Base-by-base conservation (phyloP, 495 filamentous ascomycete genomes). In the Aspergillus wentii region DNA sequence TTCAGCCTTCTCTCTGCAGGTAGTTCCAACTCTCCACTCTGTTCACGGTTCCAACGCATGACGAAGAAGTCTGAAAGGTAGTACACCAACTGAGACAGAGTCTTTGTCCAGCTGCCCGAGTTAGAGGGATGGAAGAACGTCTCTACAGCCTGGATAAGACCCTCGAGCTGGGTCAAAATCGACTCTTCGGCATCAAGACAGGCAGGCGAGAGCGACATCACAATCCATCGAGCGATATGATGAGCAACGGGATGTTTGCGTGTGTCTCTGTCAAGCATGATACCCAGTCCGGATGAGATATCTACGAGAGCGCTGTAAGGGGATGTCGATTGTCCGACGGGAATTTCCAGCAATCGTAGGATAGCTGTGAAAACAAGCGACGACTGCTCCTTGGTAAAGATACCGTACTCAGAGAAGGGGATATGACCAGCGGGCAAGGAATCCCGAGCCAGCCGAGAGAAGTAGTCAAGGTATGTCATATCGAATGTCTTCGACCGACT, bases 121-220 rank as follows among this genome's bases (percentile, higher is more conserved):
- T 99, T 99, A 8, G 94, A 97, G 13, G 92, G 92, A 47, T 99
- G 92, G 70, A 95, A 99, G 65, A 97, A 99, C 2, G 92, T 99
- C 57, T 99, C 92, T 30, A 97, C 84, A 10, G 88, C 94, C 54
- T 97, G 83, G 46, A 99, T 87, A 26, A 99, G 71, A 6, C 89
- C 92, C 56, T 99, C 94, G 2, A 99, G 78, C 43, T 83, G 86
- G 17, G 82, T 72, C 45, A 98, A 59, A 35, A 95, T 76, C 1
- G 90, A 96, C 42, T 83, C 80, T 28, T 78, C 71, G n/a, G 78
- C 67, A 30, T 86, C 79, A 15, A 95, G 68, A 53, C 86, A 94
- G 21, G 79, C 66, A 1, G 92, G 92, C 1, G 94, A 97, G 20
- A 99, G 62, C 3, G 89, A 95, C 78, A 89, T 86, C 26, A 94